phyloP scores from a whole-genome alignment of 2,329 filamentous ascomycete species.

The Aspergillus melleus region DNA sequence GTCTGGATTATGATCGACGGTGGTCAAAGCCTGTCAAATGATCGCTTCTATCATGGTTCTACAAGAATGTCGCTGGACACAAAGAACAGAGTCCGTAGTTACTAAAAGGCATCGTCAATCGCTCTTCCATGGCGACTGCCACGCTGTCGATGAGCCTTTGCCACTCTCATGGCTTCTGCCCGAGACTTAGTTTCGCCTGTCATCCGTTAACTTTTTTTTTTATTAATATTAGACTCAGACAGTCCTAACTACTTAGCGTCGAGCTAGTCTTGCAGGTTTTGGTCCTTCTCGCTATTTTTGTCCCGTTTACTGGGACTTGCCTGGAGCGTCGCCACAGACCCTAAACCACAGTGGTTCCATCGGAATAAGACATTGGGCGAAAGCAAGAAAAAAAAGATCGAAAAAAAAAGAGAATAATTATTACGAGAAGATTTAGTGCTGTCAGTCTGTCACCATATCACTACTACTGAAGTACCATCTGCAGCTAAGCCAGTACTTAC shows the following conservation, averaged over 20 bases:
- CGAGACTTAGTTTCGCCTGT: neutral
- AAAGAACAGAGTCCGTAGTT: neutral
- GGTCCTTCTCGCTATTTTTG: constrained; percentile 16
- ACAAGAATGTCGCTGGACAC: neutral
- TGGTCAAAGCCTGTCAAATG: neutral
- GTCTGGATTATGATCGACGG: neutral
- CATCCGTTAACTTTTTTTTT: neutral
- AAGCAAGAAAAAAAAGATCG: neutral
- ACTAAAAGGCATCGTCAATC: neutral
- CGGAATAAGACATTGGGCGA: neutral
- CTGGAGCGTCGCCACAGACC: neutral
- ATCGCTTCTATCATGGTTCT: neutral
- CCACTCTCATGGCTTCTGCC: constrained; percentile 1
- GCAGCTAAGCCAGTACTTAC: neutral
- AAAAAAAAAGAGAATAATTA: neutral
- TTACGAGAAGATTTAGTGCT: neutral
- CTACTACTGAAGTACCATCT: neutral
- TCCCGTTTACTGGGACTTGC: constrained; percentile 11
- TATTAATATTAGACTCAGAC: neutral
- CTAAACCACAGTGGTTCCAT: constrained; percentile 1
- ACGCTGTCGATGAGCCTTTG: neutral
- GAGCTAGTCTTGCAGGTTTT: neutral
- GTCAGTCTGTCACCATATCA: constrained; percentile 3
- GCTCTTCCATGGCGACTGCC: neutral
- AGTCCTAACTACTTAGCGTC: constrained; percentile 3